Evolutionary conservation across 495 filamentous ascomycete genomes (phyloP), one percentile per base, ranked within the genome.

Genomic region (Lepraria neglecta): DNA sequence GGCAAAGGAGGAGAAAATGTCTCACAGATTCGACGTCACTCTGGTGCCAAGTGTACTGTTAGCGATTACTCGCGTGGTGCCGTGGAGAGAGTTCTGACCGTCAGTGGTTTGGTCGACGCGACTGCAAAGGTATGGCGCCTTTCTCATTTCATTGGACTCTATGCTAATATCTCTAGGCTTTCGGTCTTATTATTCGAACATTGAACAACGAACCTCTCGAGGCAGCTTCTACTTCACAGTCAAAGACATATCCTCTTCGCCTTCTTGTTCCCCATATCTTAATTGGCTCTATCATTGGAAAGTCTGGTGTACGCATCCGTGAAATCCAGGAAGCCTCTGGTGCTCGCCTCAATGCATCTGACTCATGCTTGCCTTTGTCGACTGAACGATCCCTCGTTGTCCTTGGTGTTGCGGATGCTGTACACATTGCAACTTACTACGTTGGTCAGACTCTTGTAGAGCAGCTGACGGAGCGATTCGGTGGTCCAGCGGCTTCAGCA

Each of bases 1-100:
- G 94, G 94, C 62, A 98, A 97, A 78, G 92, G 91, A 68, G 94
- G 94, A 69, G 94, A 98, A 77, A 98, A 98, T 71, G 94, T 98
- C 59, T 92, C 91, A 62, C 86, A 91, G 72, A 96, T 97, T 65
- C 85, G 94, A 61, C 87, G 86, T 70, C 78, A 91, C 77, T 95
- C 95, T 11, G 89, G 87, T 66, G 94, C 94, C 64, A 97, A 97
- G 76, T 97, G 94, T 77, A 97, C 95, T 38, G 91, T 98, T 65
- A 96, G 91, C 77, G 94, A 98, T 72, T 98, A 97, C 69, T 86
- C 92, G 68, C 88, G 95, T 67, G 94, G 94, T 65, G 92, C 94
- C 40, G 91, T 97, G 31, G 94, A 98, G 74, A 87, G 94, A 70
- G 97, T 98, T 65, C 77, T 98, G 69, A 98, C 94, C 35, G 95